Evolutionary conservation across 179 eudicot species (phyloP).

Genomic region (Spinacia oleracea): DNA sequence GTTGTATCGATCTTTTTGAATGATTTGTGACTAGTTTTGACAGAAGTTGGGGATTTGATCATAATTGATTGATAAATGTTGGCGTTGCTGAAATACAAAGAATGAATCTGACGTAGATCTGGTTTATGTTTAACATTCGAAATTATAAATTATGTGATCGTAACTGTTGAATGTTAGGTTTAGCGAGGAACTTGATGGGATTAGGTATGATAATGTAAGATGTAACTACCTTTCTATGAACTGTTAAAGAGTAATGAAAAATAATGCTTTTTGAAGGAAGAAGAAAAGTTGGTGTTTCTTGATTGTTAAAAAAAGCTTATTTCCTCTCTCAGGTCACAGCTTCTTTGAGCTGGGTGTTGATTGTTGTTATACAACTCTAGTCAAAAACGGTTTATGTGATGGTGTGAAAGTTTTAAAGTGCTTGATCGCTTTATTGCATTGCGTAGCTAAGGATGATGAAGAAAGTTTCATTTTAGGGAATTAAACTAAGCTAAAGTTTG

Average conservation of each 20-base stretch:
- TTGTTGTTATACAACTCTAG: conserved; percentile 3
- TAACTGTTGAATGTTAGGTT: not conserved
- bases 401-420: not conserved
- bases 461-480: not conserved
- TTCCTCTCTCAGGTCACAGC: not conserved
- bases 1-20: not conserved
- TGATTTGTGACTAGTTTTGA: not conserved
- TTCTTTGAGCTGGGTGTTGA: conserved; percentile 9
- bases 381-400: conserved; percentile 11
- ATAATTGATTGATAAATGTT: not conserved
- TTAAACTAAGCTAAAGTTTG: not conserved
- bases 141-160: not conserved
- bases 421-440: not conserved
- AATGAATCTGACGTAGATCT: conserved; percentile 2
- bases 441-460: not conserved
- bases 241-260: not conserved
- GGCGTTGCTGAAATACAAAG: not conserved
- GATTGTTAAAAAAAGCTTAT: not conserved
- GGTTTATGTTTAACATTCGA: not conserved
- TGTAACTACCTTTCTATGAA: not conserved
- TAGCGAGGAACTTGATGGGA: not conserved
- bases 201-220: not conserved
- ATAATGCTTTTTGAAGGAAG: not conserved
- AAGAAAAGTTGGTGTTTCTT: not conserved
- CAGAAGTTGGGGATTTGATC: not conserved